A percentile compares a stretch with the other conserved stretches of the same genome.
Conservation (phyloP, 2,329 filamentous ascomycete genomes). For the Blumeriella jaapii region DNA sequence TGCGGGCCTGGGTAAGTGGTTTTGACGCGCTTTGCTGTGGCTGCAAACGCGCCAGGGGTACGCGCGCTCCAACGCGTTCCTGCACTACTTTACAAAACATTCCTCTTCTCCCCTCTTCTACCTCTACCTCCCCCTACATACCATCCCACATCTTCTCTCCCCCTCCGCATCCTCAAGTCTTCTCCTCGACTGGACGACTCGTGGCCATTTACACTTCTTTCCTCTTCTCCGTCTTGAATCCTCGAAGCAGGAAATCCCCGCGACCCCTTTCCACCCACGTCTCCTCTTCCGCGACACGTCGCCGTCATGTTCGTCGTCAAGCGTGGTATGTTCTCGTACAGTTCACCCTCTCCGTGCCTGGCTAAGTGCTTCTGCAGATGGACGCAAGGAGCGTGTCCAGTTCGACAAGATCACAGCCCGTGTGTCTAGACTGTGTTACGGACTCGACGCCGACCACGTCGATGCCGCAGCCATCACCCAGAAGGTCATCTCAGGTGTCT, state of each 20-base stretch:
- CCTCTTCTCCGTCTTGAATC: constrained; percentile 5
- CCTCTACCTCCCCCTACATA: constrained; percentile 9
- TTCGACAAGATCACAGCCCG: constrained; percentile 99
- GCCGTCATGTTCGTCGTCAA: constrained; percentile 28
- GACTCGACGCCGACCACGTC: constrained; percentile 88
- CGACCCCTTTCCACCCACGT: constrained; percentile 3
- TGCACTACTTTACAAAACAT: constrained; percentile 11
- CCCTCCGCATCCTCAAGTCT: constrained; percentile 4
- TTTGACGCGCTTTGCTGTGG: constrained; percentile 18
- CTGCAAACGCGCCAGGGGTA: constrained; percentile 11
- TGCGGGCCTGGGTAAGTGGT: constrained; percentile 23
- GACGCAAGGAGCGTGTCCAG: constrained; percentile 98
- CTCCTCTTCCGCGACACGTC: constrained; percentile 10
- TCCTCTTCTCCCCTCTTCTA: constrained; percentile 5
- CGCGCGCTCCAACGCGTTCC: constrained; percentile 15
- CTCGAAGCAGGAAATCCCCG: constrained; percentile 10
- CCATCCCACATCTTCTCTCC: constrained; percentile 10
- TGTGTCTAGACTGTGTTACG: constrained; percentile 95
- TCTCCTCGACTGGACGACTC: constrained; percentile 7
- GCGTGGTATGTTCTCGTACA: constrained; percentile 27
- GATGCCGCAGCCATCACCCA: constrained; percentile 97
- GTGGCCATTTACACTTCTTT: constrained; percentile 6
- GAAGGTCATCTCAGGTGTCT: constrained; percentile 98
- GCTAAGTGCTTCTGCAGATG: constrained; percentile 49
- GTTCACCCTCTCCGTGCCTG: not conserved